Percentiles rank a stretch among this genome's conserved stretches.
phyloP scores from a whole-genome alignment of 495 filamentous ascomycete species.

The Penicillium atrosanguineum region DNA sequence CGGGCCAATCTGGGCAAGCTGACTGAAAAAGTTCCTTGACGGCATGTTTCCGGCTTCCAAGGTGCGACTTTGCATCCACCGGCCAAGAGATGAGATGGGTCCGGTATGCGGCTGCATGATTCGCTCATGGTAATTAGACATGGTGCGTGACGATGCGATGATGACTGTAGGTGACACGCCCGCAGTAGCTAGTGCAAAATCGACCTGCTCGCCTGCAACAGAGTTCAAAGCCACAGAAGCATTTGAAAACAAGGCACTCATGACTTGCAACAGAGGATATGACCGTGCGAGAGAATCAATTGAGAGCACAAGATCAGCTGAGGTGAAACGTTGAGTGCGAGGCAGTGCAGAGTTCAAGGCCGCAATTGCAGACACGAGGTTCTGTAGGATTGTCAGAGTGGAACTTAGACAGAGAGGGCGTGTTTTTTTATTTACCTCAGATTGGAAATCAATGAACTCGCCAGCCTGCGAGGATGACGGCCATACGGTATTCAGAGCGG shows the following conservation, averaged over 20 bases:
- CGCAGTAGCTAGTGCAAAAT: constrained; percentile 68
- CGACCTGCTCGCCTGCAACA: constrained; percentile 66
- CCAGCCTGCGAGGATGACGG: constrained; percentile 49
- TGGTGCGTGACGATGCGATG: constrained; percentile 71
- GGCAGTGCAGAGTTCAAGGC: constrained; percentile 76
- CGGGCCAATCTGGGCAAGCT: constrained; percentile 55
- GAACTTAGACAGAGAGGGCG: background rate
- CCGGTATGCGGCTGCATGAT: constrained; percentile 50
- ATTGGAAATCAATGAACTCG: constrained; percentile 73
- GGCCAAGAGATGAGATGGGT: constrained; percentile 54
- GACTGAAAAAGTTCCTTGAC: constrained; percentile 40
- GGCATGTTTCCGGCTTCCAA: constrained; percentile 69
- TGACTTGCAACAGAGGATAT: constrained; percentile 75
- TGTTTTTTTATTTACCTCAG: constrained; percentile 47
- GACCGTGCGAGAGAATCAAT: constrained; percentile 76
- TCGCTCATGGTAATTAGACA: constrained; percentile 61
- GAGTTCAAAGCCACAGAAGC: constrained; percentile 86
- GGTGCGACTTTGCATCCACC: constrained; percentile 66
- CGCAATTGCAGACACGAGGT: constrained; percentile 75
- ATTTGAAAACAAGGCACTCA: constrained; percentile 80
- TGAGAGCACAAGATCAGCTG: constrained; percentile 82
- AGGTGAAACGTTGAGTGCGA: constrained; percentile 63
- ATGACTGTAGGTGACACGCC: constrained; percentile 79
- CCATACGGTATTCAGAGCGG: constrained; percentile 60
- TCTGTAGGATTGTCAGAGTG: constrained; percentile 39